phyloP scores from a whole-genome alignment of 148 eudicot genomes.

The Amaranthus hypochondriacus region DNA sequence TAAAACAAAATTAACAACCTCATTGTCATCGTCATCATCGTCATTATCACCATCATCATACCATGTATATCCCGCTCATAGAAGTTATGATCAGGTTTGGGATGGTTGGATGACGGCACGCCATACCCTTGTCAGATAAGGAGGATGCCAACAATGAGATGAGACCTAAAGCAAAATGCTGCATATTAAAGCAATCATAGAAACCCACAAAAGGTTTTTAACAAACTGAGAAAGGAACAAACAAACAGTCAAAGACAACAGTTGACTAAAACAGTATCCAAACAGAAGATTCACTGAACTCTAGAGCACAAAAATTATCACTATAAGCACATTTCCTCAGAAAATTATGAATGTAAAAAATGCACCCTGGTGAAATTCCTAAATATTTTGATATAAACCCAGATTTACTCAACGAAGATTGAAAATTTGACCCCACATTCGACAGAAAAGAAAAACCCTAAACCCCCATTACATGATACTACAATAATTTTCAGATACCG shows the following conservation, averaged over 20 bases:
- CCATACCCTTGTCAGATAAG: too few relatives aligned
- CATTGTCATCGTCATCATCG: too few relatives aligned
- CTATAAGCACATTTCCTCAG: neutral
- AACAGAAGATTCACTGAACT: neutral
- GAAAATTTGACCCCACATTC: conserved; percentile 2
- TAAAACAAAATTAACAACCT: neutral
- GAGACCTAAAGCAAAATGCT: neutral
- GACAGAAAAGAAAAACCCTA: conserved; percentile 6
- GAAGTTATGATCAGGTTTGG: too few relatives aligned
- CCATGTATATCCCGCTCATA: too few relatives aligned
- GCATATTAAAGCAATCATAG: neutral
- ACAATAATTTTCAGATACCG: neutral
- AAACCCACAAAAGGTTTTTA: neutral
- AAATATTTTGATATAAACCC: neutral
- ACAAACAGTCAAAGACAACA: neutral
- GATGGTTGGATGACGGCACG: too few relatives aligned
- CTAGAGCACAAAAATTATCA: neutral
- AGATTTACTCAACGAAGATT: neutral
- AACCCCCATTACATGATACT: conserved; percentile 1
- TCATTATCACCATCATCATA: too few relatives aligned
- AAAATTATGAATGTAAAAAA: neutral
- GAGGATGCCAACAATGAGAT: too few relatives aligned
- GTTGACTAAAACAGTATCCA: neutral
- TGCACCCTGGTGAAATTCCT: neutral
- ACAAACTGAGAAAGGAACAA: neutral